These are phyloP conservation scores for Naganishia randhawae DNA, from an alignment of 768 basidiomycete species.

Conservation along the genomic window DNA sequence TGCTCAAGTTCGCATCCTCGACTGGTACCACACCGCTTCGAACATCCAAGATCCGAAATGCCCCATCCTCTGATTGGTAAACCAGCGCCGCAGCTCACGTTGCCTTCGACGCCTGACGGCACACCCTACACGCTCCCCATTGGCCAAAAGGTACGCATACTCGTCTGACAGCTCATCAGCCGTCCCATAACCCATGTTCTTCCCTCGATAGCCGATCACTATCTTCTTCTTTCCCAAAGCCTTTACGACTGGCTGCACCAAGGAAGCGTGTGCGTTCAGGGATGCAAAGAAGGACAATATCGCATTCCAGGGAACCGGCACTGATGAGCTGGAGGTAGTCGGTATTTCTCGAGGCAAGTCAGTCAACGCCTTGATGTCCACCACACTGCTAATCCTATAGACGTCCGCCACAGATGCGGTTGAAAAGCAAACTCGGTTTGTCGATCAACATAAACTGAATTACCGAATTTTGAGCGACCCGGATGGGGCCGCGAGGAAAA, in stretches of 20 bases:
- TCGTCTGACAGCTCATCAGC: background rate
- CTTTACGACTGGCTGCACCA: conserved; percentile 75
- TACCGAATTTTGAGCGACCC: conserved; percentile 76
- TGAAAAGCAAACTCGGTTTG: conserved; percentile 69
- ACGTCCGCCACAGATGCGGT: conserved; percentile 59
- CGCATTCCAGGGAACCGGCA: conserved; percentile 58
- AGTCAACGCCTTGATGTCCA: background rate
- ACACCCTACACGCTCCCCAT: conserved; percentile 58
- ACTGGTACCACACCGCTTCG: background rate
- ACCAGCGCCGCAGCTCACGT: conserved; percentile 63
- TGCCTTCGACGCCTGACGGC: conserved; percentile 63
- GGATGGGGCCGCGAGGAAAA: conserved; percentile 61
- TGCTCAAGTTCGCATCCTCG: background rate
- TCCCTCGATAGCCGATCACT: conserved; percentile 58
- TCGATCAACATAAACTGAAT: conserved; percentile 54
- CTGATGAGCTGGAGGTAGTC: conserved; percentile 61
- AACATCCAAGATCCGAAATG: too few species aligned
- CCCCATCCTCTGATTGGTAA: conserved; percentile 60
- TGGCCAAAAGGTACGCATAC: conserved; percentile 39
- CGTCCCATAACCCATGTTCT: background rate
- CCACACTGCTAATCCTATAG: too few species aligned
- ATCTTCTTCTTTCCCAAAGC: conserved; percentile 61
- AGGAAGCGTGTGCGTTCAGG: conserved; percentile 75
- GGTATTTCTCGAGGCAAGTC: conserved; percentile 61
- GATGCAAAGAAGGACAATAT: conserved; percentile 66